Evolutionary conservation across 208 protist species (phyloP), one percentile per base, ranked within the genome.

Genomic region (Leishmania arabica): DNA sequence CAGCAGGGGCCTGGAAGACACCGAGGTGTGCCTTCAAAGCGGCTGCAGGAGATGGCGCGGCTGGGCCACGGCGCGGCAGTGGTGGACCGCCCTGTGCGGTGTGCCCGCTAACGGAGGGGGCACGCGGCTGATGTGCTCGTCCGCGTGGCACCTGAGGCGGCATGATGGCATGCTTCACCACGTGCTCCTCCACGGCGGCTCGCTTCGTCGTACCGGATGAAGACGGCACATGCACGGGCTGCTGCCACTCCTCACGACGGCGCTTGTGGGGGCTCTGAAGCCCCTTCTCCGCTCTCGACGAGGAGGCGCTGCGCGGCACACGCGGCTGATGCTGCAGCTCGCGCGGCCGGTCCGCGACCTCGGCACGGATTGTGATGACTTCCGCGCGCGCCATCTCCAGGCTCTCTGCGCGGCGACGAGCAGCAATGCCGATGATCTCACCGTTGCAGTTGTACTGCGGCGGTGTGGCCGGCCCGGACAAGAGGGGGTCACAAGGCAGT

Each of bases 391-490:
- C 79, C 83, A 84, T 84, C 65, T 90, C 83, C 9, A 91, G 85
- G 73, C 91, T 91, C 77, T 88, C 91, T 37, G 89, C 88, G 31
- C 89, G 90, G n/a, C 88, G 86, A 45, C 90, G 84, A 4, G 92
- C 93, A 7, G 93, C 92, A 69, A 95, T 95, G 77, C 92, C 93
- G 66, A 97, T 90, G 72, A 95, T 92, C 56, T 80, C 78, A 4
- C 91, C 93, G 19, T 82, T 81, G 21, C 86, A 85, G 81, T 95
- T 97, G 73, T 80, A 84, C 74, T 85, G 53, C 31, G 81, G 86
- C 62, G 66, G 75, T 47, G 69, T 37, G 62, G 69, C 78, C n/a
- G 84, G 84, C 3, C 37, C 83, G 19, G 62, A 75, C n/a, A 85
- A 34, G 45, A 84, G 51, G n/a, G 60, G 62, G 66, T 88, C 79